These are phyloP conservation scores for Fomitopsis pinicola DNA, from an alignment of 1,284 basidiomycete genomes.

Conservation along the genomic window DNA sequence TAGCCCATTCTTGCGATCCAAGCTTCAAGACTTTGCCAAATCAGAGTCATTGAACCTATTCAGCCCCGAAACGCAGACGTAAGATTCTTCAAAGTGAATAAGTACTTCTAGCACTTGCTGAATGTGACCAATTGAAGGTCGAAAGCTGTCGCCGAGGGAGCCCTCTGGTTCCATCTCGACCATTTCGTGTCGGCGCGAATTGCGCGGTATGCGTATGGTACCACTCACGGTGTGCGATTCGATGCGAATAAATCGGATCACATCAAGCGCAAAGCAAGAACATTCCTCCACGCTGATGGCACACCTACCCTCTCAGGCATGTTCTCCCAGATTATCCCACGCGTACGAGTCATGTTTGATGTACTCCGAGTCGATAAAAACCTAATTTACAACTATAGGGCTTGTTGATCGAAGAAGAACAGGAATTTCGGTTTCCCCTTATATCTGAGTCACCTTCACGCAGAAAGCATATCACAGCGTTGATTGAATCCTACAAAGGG, in stretches of 20 bases:
- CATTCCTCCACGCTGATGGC: constrained; percentile 26
- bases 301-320: constrained; percentile 23
- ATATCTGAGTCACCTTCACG: constrained; percentile 30
- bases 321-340: constrained; percentile 30
- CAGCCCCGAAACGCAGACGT: no score
- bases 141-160: constrained; percentile 33
- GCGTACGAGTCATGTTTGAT: constrained; percentile 17
- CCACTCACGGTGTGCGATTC: constrained; percentile 23
- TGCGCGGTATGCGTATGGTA: constrained; percentile 32
- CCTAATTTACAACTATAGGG: constrained; percentile 23
- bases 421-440: constrained; percentile 35
- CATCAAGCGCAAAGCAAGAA: constrained; percentile 18
- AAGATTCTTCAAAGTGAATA: no score
- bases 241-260: constrained; percentile 29
- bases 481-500: constrained; percentile 40
- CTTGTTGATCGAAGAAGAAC: constrained; percentile 27
- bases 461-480: constrained; percentile 24
- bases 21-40: no score
- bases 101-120: no score
- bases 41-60: no score
- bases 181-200: constrained; percentile 32
- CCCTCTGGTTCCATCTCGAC: constrained; percentile 32
- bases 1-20: no score
- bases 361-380: background rate
- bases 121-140: constrained; percentile 8